Conservation (phyloP, 179 eudicot species). For the Monotropa hypopitys region DNA sequence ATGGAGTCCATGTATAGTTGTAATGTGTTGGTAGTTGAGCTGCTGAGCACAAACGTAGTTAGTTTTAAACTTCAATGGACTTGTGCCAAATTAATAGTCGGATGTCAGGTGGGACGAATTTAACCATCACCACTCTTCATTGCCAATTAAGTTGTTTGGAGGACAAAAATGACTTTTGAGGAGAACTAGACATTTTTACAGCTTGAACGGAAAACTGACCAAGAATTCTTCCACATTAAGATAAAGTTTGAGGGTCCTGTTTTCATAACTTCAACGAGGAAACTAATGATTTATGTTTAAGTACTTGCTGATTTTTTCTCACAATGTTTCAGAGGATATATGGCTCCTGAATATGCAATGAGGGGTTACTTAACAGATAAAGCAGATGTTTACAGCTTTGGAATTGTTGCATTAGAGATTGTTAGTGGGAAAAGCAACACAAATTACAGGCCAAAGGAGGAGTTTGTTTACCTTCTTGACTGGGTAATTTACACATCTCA, state of each 20-base stretch:
- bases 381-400: slow-evolving; percentile 43
- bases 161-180: not conserved
- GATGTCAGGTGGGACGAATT: not conserved
- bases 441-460: slow-evolving; percentile 54
- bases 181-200: not conserved
- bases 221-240: not conserved
- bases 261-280: no score
- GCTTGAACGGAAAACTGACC: not conserved
- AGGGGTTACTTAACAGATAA: slow-evolving; percentile 37
- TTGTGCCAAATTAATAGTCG: not conserved
- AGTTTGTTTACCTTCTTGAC: slow-evolving; percentile 25
- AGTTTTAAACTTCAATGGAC: not conserved
- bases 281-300: not conserved
- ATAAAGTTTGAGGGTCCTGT: not conserved
- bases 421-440: slow-evolving; percentile 52
- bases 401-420: slow-evolving; percentile 26
- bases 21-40: no score
- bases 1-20: no score
- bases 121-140: not conserved
- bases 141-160: not conserved
- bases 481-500: slow-evolving; percentile 24
- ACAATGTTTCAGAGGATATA: slow-evolving; percentile 27
- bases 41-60: not conserved
- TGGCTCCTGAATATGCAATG: slow-evolving; percentile 45
- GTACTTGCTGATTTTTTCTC: not conserved